Base-by-base conservation (phyloP, 495 filamentous ascomycete genomes). In the Oleoguttula mirabilis region DNA sequence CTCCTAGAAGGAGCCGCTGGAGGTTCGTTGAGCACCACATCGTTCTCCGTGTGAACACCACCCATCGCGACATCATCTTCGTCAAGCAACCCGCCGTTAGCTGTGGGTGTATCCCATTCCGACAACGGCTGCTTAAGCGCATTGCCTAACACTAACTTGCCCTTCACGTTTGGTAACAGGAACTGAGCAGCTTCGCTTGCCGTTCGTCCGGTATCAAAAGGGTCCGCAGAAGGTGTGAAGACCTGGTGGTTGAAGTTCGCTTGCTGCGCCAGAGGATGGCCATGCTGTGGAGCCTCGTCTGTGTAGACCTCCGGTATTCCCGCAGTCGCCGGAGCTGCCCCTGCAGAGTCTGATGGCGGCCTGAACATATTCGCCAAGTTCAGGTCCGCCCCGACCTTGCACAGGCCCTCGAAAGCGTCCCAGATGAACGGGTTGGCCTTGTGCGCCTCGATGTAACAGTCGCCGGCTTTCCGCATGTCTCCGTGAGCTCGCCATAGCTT, bases 361-460 rank as follows among this genome's bases (percentile, higher is more conserved):
- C 80, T 84, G 63, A 88, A 98, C 45, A 96, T 82, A 54, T 88
- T 94, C 15, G 76, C 65, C 30, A 87, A 76, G 32, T 48, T 36
- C 15, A 37, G 22, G 17, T 46, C 43, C 14, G 50, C 35, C 24
- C 79, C 79, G 22, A 73, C 69, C 46, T 80, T 73, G 44, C 79
- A 82, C 3, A 98, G 65, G n/a, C 71, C 78, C 15, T 78, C 69
- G 59, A 94, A 95, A 0, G 92, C 92, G 67, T 98, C 90, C 90
- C 92, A 96, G 75, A 93, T 88, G 62, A 96, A 93, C 0, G 90
- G 88, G 55, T 95, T 96, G 27, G 79, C 57, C 60, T 87, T 93
- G 37, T 96, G 65, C 6, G 90, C 79, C 43, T 87, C 83, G 42
- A 88, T 83, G 58, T 86, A 96, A 55, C 74, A 82, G 36, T 82